These are phyloP conservation scores for Sordariomycetes sp. DNA, from an alignment of 2,329 filamentous ascomycete species.

Conservation along the genomic window DNA sequence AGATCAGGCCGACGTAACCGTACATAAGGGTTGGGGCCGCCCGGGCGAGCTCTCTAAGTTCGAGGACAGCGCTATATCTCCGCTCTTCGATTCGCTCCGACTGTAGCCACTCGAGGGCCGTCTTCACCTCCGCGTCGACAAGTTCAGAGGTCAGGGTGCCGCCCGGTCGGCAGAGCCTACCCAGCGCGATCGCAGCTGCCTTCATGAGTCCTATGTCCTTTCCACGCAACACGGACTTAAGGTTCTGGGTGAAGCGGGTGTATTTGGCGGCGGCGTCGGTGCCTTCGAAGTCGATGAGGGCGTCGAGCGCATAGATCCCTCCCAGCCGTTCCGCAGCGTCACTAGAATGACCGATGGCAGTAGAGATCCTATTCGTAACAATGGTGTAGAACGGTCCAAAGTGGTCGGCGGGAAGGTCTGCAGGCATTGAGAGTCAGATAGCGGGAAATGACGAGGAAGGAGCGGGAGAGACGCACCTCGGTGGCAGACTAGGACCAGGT, in stretches of 20 bases:
- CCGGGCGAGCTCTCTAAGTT: slow-evolving; percentile 80
- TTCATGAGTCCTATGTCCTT: slow-evolving; percentile 89
- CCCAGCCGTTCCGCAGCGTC: slow-evolving; percentile 84
- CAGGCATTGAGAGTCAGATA: neutral
- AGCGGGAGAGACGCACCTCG: slow-evolving; percentile 30
- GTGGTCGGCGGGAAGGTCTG: slow-evolving; percentile 69
- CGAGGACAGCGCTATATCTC: slow-evolving; percentile 84
- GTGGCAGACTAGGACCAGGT: slow-evolving; percentile 43
- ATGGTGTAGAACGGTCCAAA: slow-evolving; percentile 53
- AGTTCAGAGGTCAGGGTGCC: slow-evolving; percentile 90
- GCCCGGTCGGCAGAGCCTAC: slow-evolving; percentile 82
- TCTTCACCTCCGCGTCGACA: slow-evolving; percentile 94
- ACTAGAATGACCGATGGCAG: slow-evolving; percentile 70
- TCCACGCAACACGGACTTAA: slow-evolving; percentile 78
- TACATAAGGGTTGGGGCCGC: slow-evolving; percentile 95
- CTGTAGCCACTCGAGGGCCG: slow-evolving; percentile 91
- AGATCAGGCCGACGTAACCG: slow-evolving; percentile 86
- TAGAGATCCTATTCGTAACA: slow-evolving; percentile 46
- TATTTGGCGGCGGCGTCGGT: slow-evolving; percentile 91
- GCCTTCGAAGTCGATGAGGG: slow-evolving; percentile 90
- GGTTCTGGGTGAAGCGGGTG: slow-evolving; percentile 83
- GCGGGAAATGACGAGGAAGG: neutral
- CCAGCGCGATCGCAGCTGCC: slow-evolving; percentile 77
- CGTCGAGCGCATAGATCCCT: slow-evolving; percentile 84
- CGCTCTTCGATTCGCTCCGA: slow-evolving; percentile 89